phyloP scores from a whole-genome alignment of 345 rosid species.

The Populus euphratica region DNA sequence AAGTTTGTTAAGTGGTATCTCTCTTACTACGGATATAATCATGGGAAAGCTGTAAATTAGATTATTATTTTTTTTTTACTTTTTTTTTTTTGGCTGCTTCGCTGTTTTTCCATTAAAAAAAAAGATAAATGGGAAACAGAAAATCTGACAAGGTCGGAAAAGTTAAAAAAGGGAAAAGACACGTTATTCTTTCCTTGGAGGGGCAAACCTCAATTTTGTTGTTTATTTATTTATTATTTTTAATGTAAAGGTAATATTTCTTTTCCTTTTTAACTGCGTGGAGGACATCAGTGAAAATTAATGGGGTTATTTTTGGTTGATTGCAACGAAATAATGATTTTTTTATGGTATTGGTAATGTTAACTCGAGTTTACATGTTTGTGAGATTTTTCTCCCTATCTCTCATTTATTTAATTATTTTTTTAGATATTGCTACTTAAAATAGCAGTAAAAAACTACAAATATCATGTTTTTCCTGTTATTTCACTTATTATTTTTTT shows the following conservation, averaged over 20 bases:
- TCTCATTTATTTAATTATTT: no score
- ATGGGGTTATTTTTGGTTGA: no score
- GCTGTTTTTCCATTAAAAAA: background rate
- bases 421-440: no score
- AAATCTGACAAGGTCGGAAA: background rate
- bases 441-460: no score
- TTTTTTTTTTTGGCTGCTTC: background rate
- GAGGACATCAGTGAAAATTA: no score
- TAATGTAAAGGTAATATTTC: background rate
- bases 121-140: background rate
- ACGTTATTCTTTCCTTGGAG: constrained; percentile 13
- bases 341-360: no score
- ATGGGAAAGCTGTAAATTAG: constrained; percentile 23
- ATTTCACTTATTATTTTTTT: no score
- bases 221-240: background rate
- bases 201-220: background rate
- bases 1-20: constrained; percentile 27
- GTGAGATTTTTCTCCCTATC: no score
- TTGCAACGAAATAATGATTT: no score
- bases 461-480: no score
- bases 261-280: background rate
- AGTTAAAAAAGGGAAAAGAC: background rate
- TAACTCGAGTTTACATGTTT: no score
- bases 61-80: background rate
- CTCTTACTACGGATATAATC: constrained; percentile 21